Evolutionary conservation across 495 filamentous ascomycete species (phyloP), one percentile per base, ranked within the genome.

Genomic region (Zalerion maritima): DNA sequence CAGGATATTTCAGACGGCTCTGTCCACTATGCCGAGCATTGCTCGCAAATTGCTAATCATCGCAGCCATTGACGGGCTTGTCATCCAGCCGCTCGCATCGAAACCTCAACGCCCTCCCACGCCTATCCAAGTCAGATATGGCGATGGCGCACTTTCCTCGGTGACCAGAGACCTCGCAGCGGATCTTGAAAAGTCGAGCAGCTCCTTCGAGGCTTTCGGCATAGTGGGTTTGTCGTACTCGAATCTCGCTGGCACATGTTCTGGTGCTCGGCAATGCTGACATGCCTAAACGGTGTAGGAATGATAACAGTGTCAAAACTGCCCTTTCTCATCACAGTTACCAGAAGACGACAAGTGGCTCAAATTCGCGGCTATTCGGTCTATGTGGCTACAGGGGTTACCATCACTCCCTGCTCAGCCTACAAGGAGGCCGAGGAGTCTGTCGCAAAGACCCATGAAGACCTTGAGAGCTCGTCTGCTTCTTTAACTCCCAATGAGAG

Each of bases 291-390:
- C 26, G 28, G 11, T 5, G 8, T 42, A 89, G 82, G 82, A 10
- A 58, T 84, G 3, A 53, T 81, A 20, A 77, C 75, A 28, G 75
- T 81, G 40, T 84, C 72, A 28, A 71, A 63, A 20, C 57, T 64
- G 28, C 78, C 74, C 33, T 94, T 82, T 55, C 70, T 97, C 9
- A 69, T 97, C 29, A 71, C 78, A 14, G 83, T 94, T 36, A 82
- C 76, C 5, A 60, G 74, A 31, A 77, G 86, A 21, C 63, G 87
- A 38, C 81, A 94, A 49, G 86, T 96, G 27, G 89, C 89, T 1
- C 72, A 81, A 35, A 73, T 94, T 28, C 71, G 72, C 30, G 81
- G 81, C 10, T 72, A 71, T 26, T 78, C 86, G 3, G 60, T 94
- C 30, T 94, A 92, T 47, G 72, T 80, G 23, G 65, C 93, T 25